phyloP scores from a whole-genome alignment of 2,329 filamentous ascomycete genomes.

The Cercospora janseana region DNA sequence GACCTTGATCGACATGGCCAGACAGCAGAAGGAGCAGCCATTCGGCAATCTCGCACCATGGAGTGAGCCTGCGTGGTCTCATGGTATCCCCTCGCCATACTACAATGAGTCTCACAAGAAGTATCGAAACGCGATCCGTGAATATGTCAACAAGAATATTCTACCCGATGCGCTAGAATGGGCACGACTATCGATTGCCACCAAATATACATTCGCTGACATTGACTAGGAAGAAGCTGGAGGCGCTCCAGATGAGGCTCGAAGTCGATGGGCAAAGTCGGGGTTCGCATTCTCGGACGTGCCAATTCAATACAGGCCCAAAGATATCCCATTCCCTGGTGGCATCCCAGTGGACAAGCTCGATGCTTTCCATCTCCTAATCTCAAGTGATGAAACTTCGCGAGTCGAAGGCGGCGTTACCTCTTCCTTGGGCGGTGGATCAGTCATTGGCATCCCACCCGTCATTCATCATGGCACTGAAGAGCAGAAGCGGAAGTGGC shows the following conservation, averaged over 20 bases:
- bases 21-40: slow-evolving; percentile 3
- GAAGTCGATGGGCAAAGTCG: slow-evolving; percentile 41
- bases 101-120: slow-evolving; percentile 61
- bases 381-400: slow-evolving; percentile 35
- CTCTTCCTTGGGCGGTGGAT: slow-evolving; percentile 59
- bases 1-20: slow-evolving; percentile 1
- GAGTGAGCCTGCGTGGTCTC: slow-evolving; percentile 49
- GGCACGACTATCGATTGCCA: slow-evolving; percentile 31
- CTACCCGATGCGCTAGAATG: slow-evolving; percentile 60
- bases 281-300: slow-evolving; percentile 48
- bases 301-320: slow-evolving; percentile 45
- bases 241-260: slow-evolving; percentile 49
- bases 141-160: slow-evolving; percentile 60
- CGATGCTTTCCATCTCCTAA: slow-evolving; percentile 55
- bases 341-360: slow-evolving; percentile 50
- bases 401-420: slow-evolving; percentile 51
- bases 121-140: slow-evolving; percentile 57
- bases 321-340: slow-evolving; percentile 43
- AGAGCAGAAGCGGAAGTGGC: slow-evolving; percentile 58
- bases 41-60: slow-evolving; percentile 40
- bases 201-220: neutral
- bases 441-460: slow-evolving; percentile 62
- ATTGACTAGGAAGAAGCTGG: slow-evolving; percentile 47
- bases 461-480: slow-evolving; percentile 61
- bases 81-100: slow-evolving; percentile 56